phyloP scores from a whole-genome alignment of 345 rosid species.

The Brassica rapa region DNA sequence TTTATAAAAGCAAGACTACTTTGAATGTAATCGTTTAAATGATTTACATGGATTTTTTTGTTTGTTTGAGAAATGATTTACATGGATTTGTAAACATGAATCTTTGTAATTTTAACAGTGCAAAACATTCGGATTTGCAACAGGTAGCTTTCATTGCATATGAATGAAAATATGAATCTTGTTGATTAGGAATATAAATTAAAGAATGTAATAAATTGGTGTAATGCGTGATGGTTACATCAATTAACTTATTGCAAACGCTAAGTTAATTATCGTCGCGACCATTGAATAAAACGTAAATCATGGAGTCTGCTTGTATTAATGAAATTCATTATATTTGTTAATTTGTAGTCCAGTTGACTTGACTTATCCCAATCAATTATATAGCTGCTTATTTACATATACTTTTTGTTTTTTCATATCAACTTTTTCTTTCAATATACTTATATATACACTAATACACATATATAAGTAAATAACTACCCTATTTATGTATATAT shows the following conservation, averaged over 20 bases:
- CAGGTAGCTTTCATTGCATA: conserved; percentile 9
- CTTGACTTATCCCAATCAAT: conserved; percentile 23
- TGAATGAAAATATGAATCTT: conserved; percentile 7
- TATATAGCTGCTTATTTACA: neutral
- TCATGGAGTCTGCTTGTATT: conserved; percentile 27
- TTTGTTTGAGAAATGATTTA: neutral
- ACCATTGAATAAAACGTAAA: conserved; percentile 32
- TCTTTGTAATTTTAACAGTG: neutral
- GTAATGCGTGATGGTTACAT: conserved; percentile 27
- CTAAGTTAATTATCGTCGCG: conserved; percentile 23
- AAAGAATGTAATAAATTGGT: neutral
- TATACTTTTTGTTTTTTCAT: neutral
- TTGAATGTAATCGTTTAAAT: conserved; percentile 28
- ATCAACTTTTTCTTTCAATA: neutral
- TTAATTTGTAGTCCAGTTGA: conserved; percentile 29
- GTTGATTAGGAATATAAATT: neutral
- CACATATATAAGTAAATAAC: neutral
- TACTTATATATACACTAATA: too few relatives aligned
- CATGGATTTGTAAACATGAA: conserved; percentile 10
- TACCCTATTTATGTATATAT: neutral
- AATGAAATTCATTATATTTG: conserved; percentile 7
- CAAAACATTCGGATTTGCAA: neutral
- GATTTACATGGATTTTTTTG: too few relatives aligned
- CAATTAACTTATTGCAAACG: conserved; percentile 30
- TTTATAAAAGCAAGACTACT: conserved; percentile 19